A percentile compares a stretch with the other conserved stretches of the same genome.
phyloP scores from a whole-genome alignment of 306 rosid genomes.

The Quercus robur region DNA sequence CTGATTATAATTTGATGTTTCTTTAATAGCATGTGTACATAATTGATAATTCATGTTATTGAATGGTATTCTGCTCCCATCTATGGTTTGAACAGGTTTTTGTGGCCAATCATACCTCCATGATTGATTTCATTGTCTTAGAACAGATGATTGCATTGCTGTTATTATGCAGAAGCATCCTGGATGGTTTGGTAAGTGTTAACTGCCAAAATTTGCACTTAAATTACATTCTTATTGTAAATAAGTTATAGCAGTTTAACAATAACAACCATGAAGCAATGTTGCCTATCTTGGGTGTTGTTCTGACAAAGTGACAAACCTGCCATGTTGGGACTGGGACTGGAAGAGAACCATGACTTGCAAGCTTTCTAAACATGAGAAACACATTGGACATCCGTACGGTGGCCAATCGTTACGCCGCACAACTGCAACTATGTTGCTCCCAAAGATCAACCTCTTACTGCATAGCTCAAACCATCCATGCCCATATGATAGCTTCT shows the following conservation, averaged over 20 bases:
- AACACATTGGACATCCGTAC: too few relatives aligned
- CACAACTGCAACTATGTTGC: too few relatives aligned
- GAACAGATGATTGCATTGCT: slow-evolving; percentile 98
- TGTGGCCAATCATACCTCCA: slow-evolving; percentile 93
- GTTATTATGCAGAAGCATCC: slow-evolving; percentile 97
- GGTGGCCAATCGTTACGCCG: too few relatives aligned
- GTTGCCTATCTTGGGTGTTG: too few relatives aligned
- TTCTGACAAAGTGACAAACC: too few relatives aligned
- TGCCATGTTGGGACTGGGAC: too few relatives aligned
- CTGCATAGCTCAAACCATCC: too few relatives aligned
- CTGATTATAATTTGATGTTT: slow-evolving; percentile 2
- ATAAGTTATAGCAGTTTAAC: background rate
- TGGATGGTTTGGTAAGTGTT: slow-evolving; percentile 97
- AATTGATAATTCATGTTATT: slow-evolving; percentile 3
- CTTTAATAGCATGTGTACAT: background rate
- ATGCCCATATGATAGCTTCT: too few relatives aligned
- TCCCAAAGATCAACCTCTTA: too few relatives aligned
- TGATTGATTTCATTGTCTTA: slow-evolving; percentile 90
- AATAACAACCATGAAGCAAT: too few relatives aligned
- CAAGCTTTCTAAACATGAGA: too few relatives aligned
- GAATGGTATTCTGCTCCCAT: slow-evolving; percentile 8
- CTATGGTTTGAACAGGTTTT: slow-evolving; percentile 63
- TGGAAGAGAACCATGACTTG: too few relatives aligned
- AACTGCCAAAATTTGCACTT: background rate
- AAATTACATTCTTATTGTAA: background rate